Conservation (phyloP, 2,329 filamentous ascomycete species). For the Dothideomycetidae sp. region DNA sequence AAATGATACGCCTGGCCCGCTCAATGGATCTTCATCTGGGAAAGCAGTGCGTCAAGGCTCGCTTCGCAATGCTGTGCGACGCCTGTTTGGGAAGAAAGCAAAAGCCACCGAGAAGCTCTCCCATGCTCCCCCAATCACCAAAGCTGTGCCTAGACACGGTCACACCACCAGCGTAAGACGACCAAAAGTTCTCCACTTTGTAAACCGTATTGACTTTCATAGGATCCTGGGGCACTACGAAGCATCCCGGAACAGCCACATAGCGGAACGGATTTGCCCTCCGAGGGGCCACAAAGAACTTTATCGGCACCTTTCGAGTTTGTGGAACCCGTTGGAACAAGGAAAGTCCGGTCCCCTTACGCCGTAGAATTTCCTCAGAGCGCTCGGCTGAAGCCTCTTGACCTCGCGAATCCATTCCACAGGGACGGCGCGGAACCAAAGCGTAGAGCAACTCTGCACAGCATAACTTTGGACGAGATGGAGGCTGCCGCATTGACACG, state of each 20-base stretch:
- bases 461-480: constrained; percentile 16
- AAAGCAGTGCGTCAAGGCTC: constrained; percentile 19
- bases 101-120: constrained; percentile 14
- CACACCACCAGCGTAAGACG: constrained; percentile 20
- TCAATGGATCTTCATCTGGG: constrained; percentile 2
- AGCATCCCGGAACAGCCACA: constrained; percentile 9
- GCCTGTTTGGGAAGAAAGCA: constrained; percentile 23
- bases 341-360: constrained; percentile 19
- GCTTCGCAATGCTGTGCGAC: constrained; percentile 23
- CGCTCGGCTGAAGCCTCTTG: constrained; percentile 22
- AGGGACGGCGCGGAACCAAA: constrained; percentile 10
- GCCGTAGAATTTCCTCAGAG: constrained; percentile 25
- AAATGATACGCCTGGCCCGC: too few species aligned
- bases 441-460: constrained; percentile 19
- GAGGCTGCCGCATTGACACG: constrained; percentile 15
- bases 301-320: constrained; percentile 16
- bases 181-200: not conserved
- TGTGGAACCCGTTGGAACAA: constrained; percentile 7
- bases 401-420: constrained; percentile 22
- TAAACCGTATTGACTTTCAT: not conserved
- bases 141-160: constrained; percentile 17
- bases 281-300: constrained; percentile 12
- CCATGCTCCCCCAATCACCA: constrained; percentile 6
- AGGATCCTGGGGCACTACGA: constrained; percentile 12
- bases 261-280: constrained; percentile 3